Evolutionary conservation across 495 filamentous ascomycete genomes (phyloP).

Genomic region (Neurospora intermedia): DNA sequence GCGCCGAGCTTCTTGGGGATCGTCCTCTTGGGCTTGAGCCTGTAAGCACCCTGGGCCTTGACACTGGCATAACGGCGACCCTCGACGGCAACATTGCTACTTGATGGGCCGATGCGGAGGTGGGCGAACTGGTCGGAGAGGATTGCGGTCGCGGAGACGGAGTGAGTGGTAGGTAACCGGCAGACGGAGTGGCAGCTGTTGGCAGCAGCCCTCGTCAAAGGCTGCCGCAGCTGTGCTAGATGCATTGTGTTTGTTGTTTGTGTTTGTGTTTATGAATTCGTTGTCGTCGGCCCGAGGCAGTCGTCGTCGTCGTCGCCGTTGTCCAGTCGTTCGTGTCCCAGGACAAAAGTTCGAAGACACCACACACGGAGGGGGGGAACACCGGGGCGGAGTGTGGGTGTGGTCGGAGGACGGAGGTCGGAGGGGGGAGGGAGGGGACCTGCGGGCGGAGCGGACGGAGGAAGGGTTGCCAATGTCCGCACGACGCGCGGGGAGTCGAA

Average conservation of each 20-base stretch:
- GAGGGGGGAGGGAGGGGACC: background rate
- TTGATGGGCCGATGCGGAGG: conserved; percentile 10
- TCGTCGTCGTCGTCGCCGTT: background rate
- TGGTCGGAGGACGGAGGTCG: background rate
- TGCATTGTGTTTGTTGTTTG: conserved; percentile 29
- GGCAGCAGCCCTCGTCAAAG: conserved; percentile 36
- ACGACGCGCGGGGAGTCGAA: background rate
- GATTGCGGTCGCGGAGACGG: conserved; percentile 6
- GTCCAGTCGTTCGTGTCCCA: background rate
- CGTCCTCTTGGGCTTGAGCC: conserved; percentile 66
- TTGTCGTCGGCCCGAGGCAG: background rate
- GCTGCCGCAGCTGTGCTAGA: conserved; percentile 42
- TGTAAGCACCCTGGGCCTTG: conserved; percentile 79
- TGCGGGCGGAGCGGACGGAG: background rate
- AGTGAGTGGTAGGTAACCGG: conserved; percentile 11
- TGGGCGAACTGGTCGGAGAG: conserved; percentile 17
- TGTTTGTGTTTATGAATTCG: background rate
- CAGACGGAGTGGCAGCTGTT: conserved; percentile 16
- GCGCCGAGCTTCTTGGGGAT: conserved; percentile 89
- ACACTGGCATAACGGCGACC: conserved; percentile 67
- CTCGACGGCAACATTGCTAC: conserved; percentile 25
- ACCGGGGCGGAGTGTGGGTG: background rate
- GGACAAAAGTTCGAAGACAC: background rate
- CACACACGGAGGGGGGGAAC: background rate
- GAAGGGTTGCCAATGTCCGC: background rate